These are phyloP conservation scores for Periconia sp. DNA, from an alignment of 2,329 filamentous ascomycete species.

Conservation along the genomic window DNA sequence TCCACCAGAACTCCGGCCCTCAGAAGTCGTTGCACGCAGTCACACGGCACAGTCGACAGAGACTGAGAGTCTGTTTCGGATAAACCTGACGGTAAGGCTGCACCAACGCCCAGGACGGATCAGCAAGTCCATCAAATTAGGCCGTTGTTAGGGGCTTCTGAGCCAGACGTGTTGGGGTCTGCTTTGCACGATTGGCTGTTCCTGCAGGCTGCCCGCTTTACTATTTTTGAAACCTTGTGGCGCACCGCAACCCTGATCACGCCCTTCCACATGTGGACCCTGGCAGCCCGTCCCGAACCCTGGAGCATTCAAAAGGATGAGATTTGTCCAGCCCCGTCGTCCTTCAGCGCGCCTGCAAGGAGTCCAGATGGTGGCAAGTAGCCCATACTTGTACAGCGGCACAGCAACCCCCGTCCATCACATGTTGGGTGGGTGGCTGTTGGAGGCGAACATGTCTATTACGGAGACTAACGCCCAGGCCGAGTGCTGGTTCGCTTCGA, in stretches of 20 bases:
- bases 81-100: constrained; percentile 20
- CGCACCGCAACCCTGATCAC: constrained; percentile 5
- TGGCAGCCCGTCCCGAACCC: background rate
- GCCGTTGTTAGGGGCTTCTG: constrained; percentile 13
- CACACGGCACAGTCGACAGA: background rate
- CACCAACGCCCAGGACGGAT: constrained; percentile 19
- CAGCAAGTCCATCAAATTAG: constrained; percentile 10
- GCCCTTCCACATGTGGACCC: constrained; percentile 1
- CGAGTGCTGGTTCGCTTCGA: too few relatives aligned
- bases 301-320: constrained; percentile 1
- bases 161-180: background rate
- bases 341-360: too few relatives aligned
- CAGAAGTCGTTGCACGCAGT: too few relatives aligned
- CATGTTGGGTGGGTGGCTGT: too few relatives aligned
- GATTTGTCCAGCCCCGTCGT: too few relatives aligned
- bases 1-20: background rate
- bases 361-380: too few relatives aligned
- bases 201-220: constrained; percentile 16
- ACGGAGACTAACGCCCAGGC: too few relatives aligned
- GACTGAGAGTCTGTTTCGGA: background rate
- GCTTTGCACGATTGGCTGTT: constrained; percentile 7
- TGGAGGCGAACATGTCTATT: background rate
- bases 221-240: constrained; percentile 30
- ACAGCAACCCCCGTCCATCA: too few relatives aligned
- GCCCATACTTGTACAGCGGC: too few relatives aligned